Evolutionary conservation across 768 basidiomycete genomes (phyloP).

Genomic region (Suillus subaureus): DNA sequence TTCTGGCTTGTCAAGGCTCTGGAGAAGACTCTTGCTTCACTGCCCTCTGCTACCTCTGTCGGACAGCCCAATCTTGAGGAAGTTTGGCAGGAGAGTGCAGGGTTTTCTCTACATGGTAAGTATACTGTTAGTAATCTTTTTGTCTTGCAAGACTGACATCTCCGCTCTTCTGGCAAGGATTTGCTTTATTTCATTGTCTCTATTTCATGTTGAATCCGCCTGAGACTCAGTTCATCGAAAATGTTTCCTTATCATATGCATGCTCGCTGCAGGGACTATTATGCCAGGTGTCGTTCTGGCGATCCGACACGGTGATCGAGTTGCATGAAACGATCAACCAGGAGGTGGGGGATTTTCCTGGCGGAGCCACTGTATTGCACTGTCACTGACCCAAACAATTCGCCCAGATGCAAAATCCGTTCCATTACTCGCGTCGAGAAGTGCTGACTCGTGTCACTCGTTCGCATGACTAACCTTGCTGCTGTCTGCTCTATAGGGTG

Average conservation of each 20-base stretch:
- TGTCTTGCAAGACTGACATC: not conserved
- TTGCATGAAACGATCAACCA: not conserved
- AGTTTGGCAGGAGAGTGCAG: not conserved
- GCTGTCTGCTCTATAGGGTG: not conserved
- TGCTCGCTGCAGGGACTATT: not conserved
- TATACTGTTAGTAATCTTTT: not conserved
- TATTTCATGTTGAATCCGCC: not conserved
- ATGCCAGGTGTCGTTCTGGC: not conserved
- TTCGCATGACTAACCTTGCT: not conserved
- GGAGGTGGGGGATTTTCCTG: not conserved
- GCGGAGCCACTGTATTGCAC: not conserved
- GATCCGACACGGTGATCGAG: not conserved
- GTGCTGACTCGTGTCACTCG: not conserved
- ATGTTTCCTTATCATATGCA: not conserved
- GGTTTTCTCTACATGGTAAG: not conserved
- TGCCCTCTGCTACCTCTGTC: not conserved
- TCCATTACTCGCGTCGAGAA: not conserved
- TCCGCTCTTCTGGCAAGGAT: not conserved
- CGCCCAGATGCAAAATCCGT: not conserved
- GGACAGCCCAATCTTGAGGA: not conserved
- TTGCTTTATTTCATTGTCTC: not conserved
- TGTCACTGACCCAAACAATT: not conserved
- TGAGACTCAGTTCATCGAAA: not conserved
- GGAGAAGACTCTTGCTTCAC: not conserved
- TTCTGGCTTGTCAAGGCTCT: not conserved